Evolutionary conservation across 2,329 filamentous ascomycete genomes (phyloP).

Genomic region (Fusarium xyrophilum): DNA sequence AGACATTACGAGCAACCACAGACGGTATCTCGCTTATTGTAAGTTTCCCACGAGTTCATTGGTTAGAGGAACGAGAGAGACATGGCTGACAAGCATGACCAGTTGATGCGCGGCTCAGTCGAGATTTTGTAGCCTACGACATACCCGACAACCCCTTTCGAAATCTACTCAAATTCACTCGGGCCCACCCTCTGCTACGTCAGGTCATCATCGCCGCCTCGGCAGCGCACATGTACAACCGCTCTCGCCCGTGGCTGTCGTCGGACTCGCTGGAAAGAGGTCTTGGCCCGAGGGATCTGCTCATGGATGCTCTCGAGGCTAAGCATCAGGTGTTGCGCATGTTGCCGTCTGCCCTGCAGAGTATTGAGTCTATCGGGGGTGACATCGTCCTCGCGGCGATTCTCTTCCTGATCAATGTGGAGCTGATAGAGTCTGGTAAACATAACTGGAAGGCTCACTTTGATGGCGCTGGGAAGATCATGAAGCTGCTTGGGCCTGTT

Average conservation of each 20-base stretch:
- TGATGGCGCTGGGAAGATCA: conserved; percentile 54
- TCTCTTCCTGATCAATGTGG: conserved; percentile 58
- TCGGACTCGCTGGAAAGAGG: conserved; percentile 39
- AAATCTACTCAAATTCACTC: conserved; percentile 52
- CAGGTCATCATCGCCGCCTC: conserved; percentile 58
- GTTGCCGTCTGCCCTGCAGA: conserved; percentile 50
- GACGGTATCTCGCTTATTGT: conserved; percentile 54
- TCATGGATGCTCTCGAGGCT: conserved; percentile 54
- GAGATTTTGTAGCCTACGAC: conserved; percentile 59
- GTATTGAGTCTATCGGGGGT: conserved; percentile 47
- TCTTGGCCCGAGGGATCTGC: conserved; percentile 40
- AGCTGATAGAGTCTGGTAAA: conserved; percentile 58
- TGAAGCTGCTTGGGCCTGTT: conserved; percentile 49
- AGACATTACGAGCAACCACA: conserved; percentile 59
- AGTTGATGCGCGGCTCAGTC: conserved; percentile 60
- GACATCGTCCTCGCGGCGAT: conserved; percentile 55
- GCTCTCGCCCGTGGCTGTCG: conserved; percentile 46
- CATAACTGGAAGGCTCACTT: conserved; percentile 57
- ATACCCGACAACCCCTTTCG: conserved; percentile 57
- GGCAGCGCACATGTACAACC: conserved; percentile 56
- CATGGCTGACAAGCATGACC: conserved; percentile 25
- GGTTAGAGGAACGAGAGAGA: conserved; percentile 14
- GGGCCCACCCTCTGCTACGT: conserved; percentile 51
- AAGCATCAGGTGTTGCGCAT: conserved; percentile 55
- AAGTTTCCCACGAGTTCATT: conserved; percentile 30